Evolutionary conservation across 2,329 filamentous ascomycete genomes (phyloP).

Genomic region (Claviceps sp.): DNA sequence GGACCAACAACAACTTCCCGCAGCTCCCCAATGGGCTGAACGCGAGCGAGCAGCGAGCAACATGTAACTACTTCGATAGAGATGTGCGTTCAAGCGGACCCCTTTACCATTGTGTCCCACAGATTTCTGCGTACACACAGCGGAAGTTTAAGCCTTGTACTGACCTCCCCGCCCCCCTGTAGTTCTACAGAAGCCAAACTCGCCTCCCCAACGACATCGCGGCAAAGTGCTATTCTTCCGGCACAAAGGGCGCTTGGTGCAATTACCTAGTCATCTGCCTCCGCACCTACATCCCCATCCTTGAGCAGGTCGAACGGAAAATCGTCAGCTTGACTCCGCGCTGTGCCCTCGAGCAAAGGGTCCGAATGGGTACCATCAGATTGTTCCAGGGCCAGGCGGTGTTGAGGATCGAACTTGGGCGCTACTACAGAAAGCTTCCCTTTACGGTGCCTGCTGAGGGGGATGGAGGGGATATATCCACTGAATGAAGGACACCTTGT

Average conservation of each 20-base stretch:
- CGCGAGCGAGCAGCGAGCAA: neutral
- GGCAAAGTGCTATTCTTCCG: neutral
- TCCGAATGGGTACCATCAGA: neutral
- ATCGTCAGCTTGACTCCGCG: neutral
- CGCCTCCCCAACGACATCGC: neutral
- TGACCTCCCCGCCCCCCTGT: neutral
- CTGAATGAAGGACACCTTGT: too few species aligned
- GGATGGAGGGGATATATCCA: neutral
- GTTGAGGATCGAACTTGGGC: neutral
- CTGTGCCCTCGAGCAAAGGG: neutral
- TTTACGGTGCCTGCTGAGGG: neutral
- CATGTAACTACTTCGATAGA: neutral
- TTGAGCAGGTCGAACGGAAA: neutral
- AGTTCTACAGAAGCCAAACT: neutral
- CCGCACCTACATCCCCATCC: slow-evolving; percentile 1
- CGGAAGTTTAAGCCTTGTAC: too few species aligned
- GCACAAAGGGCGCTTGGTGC: neutral
- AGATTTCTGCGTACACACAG: too few species aligned
- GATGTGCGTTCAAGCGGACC: neutral
- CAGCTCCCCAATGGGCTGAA: neutral
- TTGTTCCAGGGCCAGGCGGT: neutral
- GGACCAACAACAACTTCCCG: neutral
- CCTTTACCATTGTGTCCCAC: too few species aligned
- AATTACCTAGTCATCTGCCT: neutral
- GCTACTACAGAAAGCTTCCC: neutral